Base-by-base conservation (phyloP, 2,329 filamentous ascomycete species). In the Xylaria sp. region DNA sequence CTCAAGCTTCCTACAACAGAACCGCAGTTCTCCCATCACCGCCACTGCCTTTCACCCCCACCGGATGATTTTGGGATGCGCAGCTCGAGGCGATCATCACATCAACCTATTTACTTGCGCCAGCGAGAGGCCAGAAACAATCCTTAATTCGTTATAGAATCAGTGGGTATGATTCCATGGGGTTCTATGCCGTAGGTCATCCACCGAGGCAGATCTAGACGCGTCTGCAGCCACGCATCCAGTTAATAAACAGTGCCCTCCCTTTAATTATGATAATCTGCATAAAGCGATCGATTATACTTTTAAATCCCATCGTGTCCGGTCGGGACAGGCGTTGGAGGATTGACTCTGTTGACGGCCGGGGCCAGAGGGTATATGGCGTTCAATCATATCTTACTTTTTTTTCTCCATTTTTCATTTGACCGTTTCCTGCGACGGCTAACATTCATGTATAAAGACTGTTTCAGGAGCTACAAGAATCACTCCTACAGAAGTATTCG, bases 1-100 rank as follows among this genome's bases (percentile, higher is more conserved):
- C 76, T 92, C 92, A 49, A 92, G 90, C 74, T 96, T 96, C 81
- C 81, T 96, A 15, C 89, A 92, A 66, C 90, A 93, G 71, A 92
- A 88, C 73, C 89, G 92, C 54, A 89, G 89, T 60, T 87, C 89
- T 6, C 91, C 95, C 1, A 96, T 99, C 68, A 89, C 93, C 2
- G 87, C 91, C 37, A 97, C 94, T 8, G 91, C 94, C 0, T 99
- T 98, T 82, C 95, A 99, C 78, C 95, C 95, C 0, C 95, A 99
- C 77, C 88, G 91, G 55, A 94, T 96, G 79, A 89, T 97, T 77
- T 84, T 99, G 65, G 94, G 92, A 37, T 95, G 91, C 71, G 91
- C 94, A 1, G 92, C 93, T 3, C 84, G 92, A 45, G 92, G 93
- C 59, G 94, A 97, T 74, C 87, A 94, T 63, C 92, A 97, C 75